Percentiles rank a stretch among this genome's conserved stretches.
Conservation (phyloP, 2,329 filamentous ascomycete species). For the Berkeleyomyces basicola region DNA sequence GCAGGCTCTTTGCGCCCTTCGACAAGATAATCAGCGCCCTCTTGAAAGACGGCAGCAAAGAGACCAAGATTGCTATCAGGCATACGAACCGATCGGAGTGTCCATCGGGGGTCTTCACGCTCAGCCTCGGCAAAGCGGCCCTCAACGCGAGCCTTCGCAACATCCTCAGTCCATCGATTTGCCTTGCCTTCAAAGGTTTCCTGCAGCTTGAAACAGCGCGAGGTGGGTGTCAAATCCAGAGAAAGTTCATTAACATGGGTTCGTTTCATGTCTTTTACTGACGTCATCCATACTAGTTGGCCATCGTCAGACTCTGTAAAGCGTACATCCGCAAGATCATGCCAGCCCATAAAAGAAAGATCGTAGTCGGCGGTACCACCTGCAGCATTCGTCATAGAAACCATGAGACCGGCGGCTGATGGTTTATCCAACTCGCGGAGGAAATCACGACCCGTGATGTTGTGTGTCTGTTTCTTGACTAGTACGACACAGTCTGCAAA, state of each 20-base stretch:
- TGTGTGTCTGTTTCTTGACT: conserved; percentile 50
- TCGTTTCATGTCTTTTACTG: conserved; percentile 40
- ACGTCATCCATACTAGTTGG: conserved; percentile 50
- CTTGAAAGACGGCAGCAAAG: conserved; percentile 56
- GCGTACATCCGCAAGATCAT: conserved; percentile 50
- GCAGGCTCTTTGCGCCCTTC: conserved; percentile 52
- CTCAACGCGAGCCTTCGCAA: conserved; percentile 74
- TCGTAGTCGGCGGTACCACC: conserved; percentile 49
- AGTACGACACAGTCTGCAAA: conserved; percentile 72
- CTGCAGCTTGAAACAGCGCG: conserved; percentile 54
- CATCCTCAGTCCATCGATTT: conserved; percentile 62
- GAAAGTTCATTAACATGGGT: conserved; percentile 20
- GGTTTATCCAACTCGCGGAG: conserved; percentile 75
- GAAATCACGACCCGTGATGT: conserved; percentile 57
- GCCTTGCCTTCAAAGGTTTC: conserved; percentile 67
- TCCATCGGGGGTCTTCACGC: conserved; percentile 67
- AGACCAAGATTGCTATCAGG: conserved; percentile 42
- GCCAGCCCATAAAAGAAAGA: conserved; percentile 58
- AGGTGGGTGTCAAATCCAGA: conserved; percentile 23
- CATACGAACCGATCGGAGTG: conserved; percentile 51
- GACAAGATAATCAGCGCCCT: conserved; percentile 43
- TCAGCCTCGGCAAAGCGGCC: conserved; percentile 70
- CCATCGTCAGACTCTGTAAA: conserved; percentile 56
- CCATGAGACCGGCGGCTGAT: conserved; percentile 44
- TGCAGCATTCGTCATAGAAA: conserved; percentile 46